Percentiles rank a stretch among this genome's conserved stretches.
These are phyloP conservation scores for Trifolium subterraneum DNA, from an alignment of 306 rosid genomes.

Conservation along the genomic window DNA sequence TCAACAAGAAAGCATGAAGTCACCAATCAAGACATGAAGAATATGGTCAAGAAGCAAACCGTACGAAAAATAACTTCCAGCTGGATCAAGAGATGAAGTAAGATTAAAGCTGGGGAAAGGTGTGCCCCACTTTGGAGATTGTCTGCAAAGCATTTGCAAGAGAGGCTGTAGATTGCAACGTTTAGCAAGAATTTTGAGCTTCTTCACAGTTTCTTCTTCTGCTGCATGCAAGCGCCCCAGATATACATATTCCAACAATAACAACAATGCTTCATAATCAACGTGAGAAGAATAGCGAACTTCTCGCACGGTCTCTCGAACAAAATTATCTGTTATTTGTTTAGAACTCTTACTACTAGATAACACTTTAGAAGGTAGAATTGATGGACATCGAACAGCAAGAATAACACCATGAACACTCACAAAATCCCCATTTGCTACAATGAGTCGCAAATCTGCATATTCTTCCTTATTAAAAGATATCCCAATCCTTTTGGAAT, in stretches of 20 bases:
- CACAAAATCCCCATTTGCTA: conserved; percentile 53
- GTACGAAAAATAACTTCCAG: conserved; percentile 75
- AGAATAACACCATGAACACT: conserved; percentile 80
- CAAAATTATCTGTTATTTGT: conserved; percentile 34
- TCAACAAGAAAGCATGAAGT: conserved; percentile 20
- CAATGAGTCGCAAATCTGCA: conserved; percentile 63
- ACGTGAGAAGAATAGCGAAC: conserved; percentile 73
- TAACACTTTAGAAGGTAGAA: conserved; percentile 61
- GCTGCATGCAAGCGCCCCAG: conserved; percentile 62
- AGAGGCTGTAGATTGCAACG: conserved; percentile 69
- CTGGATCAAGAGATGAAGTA: conserved; percentile 61
- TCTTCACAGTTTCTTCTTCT: conserved; percentile 61
- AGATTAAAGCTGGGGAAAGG: conserved; percentile 65
- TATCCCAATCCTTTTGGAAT: conserved; percentile 66
- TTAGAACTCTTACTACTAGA: conserved; percentile 29
- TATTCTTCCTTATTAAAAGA: conserved; percentile 59
- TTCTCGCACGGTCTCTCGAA: conserved; percentile 48
- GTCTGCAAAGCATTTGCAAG: conserved; percentile 63
- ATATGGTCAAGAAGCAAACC: conserved; percentile 50
- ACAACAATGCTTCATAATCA: conserved; percentile 61
- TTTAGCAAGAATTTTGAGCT: conserved; percentile 78
- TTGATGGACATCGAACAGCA: conserved; percentile 70
- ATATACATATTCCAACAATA: conserved; percentile 76
- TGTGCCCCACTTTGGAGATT: conserved; percentile 75
- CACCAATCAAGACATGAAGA: conserved; percentile 35